phyloP scores from a whole-genome alignment of 1,139 yeast species.

The Blastobotrys raffinosifermentans region DNA sequence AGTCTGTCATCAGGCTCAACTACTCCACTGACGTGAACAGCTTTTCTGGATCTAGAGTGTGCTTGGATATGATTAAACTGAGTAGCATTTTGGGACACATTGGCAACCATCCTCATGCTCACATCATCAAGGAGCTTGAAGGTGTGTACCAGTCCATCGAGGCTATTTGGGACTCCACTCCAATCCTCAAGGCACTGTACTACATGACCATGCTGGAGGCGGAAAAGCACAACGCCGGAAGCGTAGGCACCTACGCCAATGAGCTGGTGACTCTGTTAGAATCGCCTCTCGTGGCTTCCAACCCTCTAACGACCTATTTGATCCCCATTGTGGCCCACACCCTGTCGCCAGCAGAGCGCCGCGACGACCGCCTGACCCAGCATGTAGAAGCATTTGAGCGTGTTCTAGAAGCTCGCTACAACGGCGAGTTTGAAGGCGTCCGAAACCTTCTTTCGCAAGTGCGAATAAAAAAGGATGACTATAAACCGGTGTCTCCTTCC shows the following conservation, averaged over 20 bases:
- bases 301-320: conserved; percentile 25
- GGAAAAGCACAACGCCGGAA: conserved; percentile 11
- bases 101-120: conserved; percentile 2
- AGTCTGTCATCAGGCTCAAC: conserved; percentile 15
- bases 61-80: conserved; percentile 23
- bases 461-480: too few relatives aligned
- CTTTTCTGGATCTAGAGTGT: conserved; percentile 18
- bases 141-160: conserved; percentile 19
- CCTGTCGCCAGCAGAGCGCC: too few relatives aligned
- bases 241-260: conserved; percentile 14
- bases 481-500: too few relatives aligned
- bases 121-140: conserved; percentile 11
- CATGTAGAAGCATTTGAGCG: too few relatives aligned
- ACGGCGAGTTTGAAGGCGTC: too few relatives aligned
- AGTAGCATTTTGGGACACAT: conserved; percentile 1
- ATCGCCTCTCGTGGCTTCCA: conserved; percentile 25
- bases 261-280: conserved; percentile 21
- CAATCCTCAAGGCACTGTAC: conserved; percentile 27
- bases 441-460: too few relatives aligned
- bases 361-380: too few relatives aligned
- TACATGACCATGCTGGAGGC: conserved; percentile 10
- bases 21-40: conserved; percentile 18
- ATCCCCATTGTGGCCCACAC: too few relatives aligned
- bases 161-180: conserved; percentile 27
- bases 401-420: too few relatives aligned